Percentiles rank a stretch among this genome's conserved stretches.
These are phyloP conservation scores for Cenchrus americanus DNA, from an alignment of 176 grass and related monocot genomes.

Conservation along the genomic window DNA sequence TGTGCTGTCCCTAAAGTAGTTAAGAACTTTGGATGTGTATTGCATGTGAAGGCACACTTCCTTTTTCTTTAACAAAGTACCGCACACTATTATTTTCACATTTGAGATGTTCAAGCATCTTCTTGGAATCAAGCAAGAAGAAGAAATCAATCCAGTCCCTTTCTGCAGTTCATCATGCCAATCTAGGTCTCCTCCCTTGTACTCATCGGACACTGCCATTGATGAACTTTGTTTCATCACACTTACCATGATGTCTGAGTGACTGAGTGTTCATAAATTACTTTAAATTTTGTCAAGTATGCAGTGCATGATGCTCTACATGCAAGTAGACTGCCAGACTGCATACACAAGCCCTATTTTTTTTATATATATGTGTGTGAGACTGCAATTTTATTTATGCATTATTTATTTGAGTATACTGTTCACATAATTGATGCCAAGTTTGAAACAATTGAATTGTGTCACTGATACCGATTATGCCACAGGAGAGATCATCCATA, in stretches of 20 bases:
- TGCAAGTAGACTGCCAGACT: too few species aligned
- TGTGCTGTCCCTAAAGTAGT: slow-evolving; percentile 9
- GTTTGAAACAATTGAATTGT: slow-evolving; percentile 24
- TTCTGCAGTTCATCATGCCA: too few species aligned
- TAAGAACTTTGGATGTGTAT: not conserved
- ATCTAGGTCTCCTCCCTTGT: too few species aligned
- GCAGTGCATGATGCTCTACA: too few species aligned
- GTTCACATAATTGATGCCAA: not conserved
- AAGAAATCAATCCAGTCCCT: not conserved
- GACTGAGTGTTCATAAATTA: too few species aligned
- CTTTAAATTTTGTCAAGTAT: too few species aligned
- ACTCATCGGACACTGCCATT: too few species aligned
- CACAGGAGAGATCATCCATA: slow-evolving; percentile 67
- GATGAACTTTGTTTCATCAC: too few species aligned
- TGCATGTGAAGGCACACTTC: not conserved
- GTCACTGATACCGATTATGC: slow-evolving; percentile 23
- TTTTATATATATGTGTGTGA: not conserved
- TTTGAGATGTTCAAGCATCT: not conserved
- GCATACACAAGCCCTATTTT: not conserved
- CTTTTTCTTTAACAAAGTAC: not conserved
- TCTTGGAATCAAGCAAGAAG: not conserved
- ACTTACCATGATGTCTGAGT: too few species aligned
- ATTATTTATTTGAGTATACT: slow-evolving; percentile 13
- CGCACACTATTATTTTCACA: not conserved
- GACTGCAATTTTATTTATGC: not conserved